These are phyloP conservation scores for Macrolepiota albuminosa DNA, from an alignment of 768 basidiomycete species.

Conservation along the genomic window DNA sequence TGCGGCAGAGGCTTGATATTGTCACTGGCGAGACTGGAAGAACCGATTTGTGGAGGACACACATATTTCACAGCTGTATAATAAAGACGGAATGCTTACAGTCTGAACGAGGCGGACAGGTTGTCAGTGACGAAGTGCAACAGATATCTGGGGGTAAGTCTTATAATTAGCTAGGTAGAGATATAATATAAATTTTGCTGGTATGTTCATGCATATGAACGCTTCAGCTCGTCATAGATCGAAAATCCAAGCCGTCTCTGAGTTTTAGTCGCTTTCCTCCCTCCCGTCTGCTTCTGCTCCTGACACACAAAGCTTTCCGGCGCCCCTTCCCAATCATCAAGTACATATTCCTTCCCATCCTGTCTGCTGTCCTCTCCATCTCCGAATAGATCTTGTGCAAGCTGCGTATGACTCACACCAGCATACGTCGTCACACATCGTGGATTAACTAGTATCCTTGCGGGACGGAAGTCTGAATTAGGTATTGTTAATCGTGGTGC, in stretches of 20 bases:
- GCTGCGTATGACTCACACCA: constrained; percentile 92
- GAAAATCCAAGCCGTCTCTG: constrained; percentile 82
- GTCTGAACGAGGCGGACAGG: neutral
- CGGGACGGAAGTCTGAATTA: constrained; percentile 84
- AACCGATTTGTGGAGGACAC: neutral
- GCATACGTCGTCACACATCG: constrained; percentile 98
- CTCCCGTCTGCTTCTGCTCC: constrained; percentile 87
- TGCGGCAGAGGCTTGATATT: neutral
- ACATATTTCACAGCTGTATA: too few species aligned
- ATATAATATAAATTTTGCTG: neutral
- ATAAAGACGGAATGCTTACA: too few species aligned
- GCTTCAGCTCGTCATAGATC: constrained; percentile 65
- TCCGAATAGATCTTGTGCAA: constrained; percentile 94
- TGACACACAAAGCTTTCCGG: constrained; percentile 99
- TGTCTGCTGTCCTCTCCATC: constrained; percentile 53
- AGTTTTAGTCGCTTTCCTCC: constrained; percentile 85
- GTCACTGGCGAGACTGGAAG: too few species aligned
- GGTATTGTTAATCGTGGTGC: constrained; percentile 58
- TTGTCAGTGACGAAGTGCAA: neutral
- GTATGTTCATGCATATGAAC: constrained; percentile 4
- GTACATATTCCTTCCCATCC: constrained; percentile 64
- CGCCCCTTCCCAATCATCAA: constrained; percentile 95
- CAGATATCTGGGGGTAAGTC: neutral
- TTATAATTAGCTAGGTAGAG: neutral
- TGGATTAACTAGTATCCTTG: constrained; percentile 92